phyloP scores from a whole-genome alignment of 2,329 filamentous ascomycete species.

The Hypocreales sp. region DNA sequence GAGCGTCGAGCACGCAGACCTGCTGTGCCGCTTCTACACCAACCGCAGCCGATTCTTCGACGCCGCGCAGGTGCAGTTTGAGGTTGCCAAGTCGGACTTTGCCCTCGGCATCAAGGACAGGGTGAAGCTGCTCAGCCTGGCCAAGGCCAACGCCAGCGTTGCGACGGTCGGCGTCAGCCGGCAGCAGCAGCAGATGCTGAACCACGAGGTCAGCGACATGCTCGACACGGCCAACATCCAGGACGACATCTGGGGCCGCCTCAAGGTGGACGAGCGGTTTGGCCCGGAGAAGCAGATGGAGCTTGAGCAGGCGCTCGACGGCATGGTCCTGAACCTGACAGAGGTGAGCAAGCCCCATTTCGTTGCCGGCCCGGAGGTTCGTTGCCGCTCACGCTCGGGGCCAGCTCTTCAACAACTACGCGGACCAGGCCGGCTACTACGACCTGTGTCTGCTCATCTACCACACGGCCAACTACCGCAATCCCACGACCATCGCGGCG shows the following conservation, averaged over 20 bases:
- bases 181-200: slow-evolving; percentile 69
- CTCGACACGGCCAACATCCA: slow-evolving; percentile 92
- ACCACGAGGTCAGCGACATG: slow-evolving; percentile 71
- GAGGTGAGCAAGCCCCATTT: too few species aligned
- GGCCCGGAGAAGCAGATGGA: slow-evolving; percentile 43
- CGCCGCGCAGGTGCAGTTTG: slow-evolving; percentile 72
- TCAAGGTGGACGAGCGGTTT: slow-evolving; percentile 60
- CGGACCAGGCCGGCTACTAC: slow-evolving; percentile 82
- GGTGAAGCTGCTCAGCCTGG: slow-evolving; percentile 78
- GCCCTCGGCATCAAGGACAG: slow-evolving; percentile 64
- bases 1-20: slow-evolving; percentile 66
- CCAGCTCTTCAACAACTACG: slow-evolving; percentile 88
- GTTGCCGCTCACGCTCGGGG: too few species aligned
- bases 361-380: too few species aligned
- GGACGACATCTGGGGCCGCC: slow-evolving; percentile 70
- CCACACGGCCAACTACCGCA: slow-evolving; percentile 81
- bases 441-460: slow-evolving; percentile 90
- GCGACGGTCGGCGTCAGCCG: slow-evolving; percentile 61
- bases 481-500: slow-evolving; percentile 64
- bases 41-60: slow-evolving; percentile 72
- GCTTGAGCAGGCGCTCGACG: slow-evolving; percentile 55
- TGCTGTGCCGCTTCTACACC: slow-evolving; percentile 86
- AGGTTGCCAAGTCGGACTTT: slow-evolving; percentile 74
- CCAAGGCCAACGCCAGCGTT: slow-evolving; percentile 84
- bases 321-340: slow-evolving; percentile 61